Percentiles rank a stretch among this genome's conserved stretches.
Evolutionary conservation across 495 filamentous ascomycete species (phyloP).

Genomic region (Hypomontagnella monticulosa): DNA sequence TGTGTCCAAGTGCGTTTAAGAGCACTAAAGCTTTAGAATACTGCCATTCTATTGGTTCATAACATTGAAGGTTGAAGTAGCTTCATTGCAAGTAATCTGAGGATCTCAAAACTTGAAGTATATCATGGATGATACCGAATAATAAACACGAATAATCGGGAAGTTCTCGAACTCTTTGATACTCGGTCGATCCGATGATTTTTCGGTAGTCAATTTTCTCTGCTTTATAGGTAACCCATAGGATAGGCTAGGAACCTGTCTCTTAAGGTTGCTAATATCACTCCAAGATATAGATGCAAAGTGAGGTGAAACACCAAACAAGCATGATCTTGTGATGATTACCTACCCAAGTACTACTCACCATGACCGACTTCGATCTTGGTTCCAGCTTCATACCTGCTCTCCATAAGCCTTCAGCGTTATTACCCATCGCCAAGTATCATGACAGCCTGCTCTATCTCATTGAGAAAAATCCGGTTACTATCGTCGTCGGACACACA

Average conservation of each 20-base stretch:
- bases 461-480: constrained; percentile 79
- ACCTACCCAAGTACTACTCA: constrained; percentile 8
- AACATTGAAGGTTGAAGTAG: background rate
- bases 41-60: too few relatives aligned
- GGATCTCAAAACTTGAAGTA: background rate
- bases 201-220: too few relatives aligned
- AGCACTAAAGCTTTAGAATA: too few relatives aligned
- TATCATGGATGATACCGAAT: too few relatives aligned
- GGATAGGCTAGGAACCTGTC: background rate
- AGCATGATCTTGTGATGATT: background rate
- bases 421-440: constrained; percentile 82
- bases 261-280: background rate
- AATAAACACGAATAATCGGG: too few relatives aligned
- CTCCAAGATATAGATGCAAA: constrained; percentile 1
- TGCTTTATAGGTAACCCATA: background rate
- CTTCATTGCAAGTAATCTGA: background rate
- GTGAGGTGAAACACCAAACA: too few relatives aligned
- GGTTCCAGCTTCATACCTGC: constrained; percentile 75
- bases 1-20: too few relatives aligned
- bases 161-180: too few relatives aligned
- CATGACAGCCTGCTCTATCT: constrained; percentile 77
- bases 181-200: too few relatives aligned
- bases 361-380: constrained; percentile 68
- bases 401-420: constrained; percentile 77
- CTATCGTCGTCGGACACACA: constrained; percentile 89